phyloP scores from a whole-genome alignment of 1,284 basidiomycete species.

The Sporisorium sorghi region DNA sequence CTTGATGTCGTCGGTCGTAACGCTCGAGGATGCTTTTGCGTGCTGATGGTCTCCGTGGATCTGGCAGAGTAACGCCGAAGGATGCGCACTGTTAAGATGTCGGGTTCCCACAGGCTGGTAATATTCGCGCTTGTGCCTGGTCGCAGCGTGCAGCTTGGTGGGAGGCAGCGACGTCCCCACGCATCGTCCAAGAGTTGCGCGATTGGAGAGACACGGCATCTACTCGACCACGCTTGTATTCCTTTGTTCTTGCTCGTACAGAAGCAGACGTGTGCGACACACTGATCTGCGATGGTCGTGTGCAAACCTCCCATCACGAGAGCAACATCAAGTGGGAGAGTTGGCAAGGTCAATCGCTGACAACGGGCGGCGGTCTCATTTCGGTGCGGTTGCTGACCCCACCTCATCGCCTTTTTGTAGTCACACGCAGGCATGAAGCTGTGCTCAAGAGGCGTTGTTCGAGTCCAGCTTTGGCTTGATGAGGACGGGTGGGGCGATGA shows the following conservation, averaged over 20 bases:
- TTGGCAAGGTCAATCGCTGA: background rate
- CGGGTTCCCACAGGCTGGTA: background rate
- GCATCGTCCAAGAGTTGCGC: background rate
- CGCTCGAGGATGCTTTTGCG: too few species aligned
- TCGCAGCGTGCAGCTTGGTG: background rate
- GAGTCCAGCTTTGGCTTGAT: background rate
- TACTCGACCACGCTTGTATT: background rate
- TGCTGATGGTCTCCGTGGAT: too few species aligned
- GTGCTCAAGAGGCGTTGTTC: background rate
- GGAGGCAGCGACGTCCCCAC: background rate
- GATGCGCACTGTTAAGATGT: background rate
- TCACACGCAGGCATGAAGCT: background rate
- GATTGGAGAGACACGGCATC: too few species aligned
- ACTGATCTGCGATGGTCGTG: too few species aligned
- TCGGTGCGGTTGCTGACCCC: background rate
- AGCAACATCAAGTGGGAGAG: background rate
- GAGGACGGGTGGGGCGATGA: background rate
- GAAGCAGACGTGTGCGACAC: background rate
- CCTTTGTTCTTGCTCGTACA: background rate
- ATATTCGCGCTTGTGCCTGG: background rate
- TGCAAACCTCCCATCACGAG: background rate
- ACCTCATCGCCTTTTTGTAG: background rate
- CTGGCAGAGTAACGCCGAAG: background rate
- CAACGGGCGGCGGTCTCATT: slow-evolving; percentile 2
- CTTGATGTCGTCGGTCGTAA: background rate